phyloP scores from a whole-genome alignment of 2,329 filamentous ascomycete genomes.

The Penicillium sp. region DNA sequence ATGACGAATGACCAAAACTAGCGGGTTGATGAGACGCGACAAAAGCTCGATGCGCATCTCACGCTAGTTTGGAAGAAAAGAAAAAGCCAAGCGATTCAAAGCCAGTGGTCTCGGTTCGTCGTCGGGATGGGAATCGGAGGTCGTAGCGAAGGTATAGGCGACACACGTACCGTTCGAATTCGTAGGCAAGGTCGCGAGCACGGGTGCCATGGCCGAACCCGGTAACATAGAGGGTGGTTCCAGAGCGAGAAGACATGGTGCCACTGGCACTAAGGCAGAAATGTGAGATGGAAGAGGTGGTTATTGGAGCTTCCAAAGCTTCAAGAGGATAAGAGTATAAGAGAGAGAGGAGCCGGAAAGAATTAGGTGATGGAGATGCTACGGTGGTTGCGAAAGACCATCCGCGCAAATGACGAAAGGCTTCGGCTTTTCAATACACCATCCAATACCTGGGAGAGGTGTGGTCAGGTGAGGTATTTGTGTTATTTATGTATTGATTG shows the following conservation, averaged over 20 bases:
- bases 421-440: neutral
- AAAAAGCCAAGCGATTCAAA: constrained; percentile 2
- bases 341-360: constrained; percentile 1
- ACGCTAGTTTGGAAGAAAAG: constrained; percentile 5
- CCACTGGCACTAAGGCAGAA: constrained; percentile 5
- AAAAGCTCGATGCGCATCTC: constrained; percentile 5
- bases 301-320: constrained; percentile 10
- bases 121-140: constrained; percentile 26
- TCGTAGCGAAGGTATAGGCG: constrained; percentile 45
- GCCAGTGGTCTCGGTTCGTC: constrained; percentile 11
- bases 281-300: neutral
- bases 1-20: constrained; percentile 16
- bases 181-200: constrained; percentile 98
- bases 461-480: neutral
- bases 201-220: constrained; percentile 99
- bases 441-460: neutral
- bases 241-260: constrained; percentile 88
- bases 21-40: constrained; percentile 5
- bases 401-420: constrained; percentile 13
- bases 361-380: constrained; percentile 8
- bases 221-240: constrained; percentile 95
- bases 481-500: neutral
- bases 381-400: constrained; percentile 13
- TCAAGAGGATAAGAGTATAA: constrained; percentile 7
- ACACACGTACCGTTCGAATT: constrained; percentile 99